Percentiles rank a stretch among this genome's conserved stretches.
Evolutionary conservation across 169 alveolate species (phyloP).

Genomic region (Eimeria praecox): DNA sequence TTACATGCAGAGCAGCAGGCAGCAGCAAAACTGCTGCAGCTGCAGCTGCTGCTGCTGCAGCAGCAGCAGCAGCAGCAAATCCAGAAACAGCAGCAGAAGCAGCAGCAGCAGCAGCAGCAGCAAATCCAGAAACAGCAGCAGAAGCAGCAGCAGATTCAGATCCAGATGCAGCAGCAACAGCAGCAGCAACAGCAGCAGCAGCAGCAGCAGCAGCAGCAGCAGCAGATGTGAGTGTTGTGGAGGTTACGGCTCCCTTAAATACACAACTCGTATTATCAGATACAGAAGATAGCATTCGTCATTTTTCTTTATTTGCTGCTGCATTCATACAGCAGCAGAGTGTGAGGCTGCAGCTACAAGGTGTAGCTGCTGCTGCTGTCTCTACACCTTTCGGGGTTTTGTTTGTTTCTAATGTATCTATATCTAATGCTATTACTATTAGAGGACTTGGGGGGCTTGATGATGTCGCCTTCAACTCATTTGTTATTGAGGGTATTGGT

Average conservation of each 20-base stretch:
- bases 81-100: not conserved
- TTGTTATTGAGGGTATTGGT: not conserved
- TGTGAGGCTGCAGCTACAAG: not conserved
- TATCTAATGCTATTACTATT: not conserved
- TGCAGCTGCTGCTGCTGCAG: not conserved
- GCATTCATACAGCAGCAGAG: slow-evolving; percentile 1
- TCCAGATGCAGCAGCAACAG: not conserved
- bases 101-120: not conserved
- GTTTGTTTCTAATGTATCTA: not conserved
- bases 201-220: no score
- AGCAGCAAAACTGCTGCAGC: not conserved
- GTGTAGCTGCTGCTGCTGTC: not conserved
- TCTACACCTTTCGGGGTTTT: not conserved
- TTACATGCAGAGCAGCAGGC: slow-evolving; percentile 25
- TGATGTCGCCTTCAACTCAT: not conserved
- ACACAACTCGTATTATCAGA: not conserved
- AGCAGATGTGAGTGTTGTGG: not conserved
- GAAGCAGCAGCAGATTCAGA: not conserved
- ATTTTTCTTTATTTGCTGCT: not conserved
- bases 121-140: no score
- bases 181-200: not conserved
- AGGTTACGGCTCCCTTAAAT: not conserved
- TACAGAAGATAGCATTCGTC: no score
- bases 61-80: not conserved
- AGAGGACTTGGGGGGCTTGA: slow-evolving; percentile 1